Percentiles rank a stretch among this genome's conserved stretches.
phyloP scores from a whole-genome alignment of 2,329 filamentous ascomycete species.

The Fusarium goolgardi region DNA sequence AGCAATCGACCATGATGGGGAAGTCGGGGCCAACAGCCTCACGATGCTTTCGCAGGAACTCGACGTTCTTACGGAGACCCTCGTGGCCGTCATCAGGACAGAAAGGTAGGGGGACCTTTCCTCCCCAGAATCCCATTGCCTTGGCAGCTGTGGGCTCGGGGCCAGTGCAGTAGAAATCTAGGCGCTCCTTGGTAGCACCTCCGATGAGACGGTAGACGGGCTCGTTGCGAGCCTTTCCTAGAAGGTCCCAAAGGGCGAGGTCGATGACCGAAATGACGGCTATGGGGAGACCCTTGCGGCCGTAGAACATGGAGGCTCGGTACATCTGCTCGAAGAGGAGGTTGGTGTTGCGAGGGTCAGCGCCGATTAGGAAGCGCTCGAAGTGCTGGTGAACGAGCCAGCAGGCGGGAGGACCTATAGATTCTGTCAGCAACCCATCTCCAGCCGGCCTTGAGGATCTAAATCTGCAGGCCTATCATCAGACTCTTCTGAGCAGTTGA shows the following conservation, averaged over 20 bases:
- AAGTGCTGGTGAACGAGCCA: conserved; percentile 96
- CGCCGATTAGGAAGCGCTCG: conserved; percentile 87
- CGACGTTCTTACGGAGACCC: conserved; percentile 88
- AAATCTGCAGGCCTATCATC: background rate
- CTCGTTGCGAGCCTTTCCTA: conserved; percentile 91
- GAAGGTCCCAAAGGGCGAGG: conserved; percentile 89
- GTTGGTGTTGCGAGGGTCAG: conserved; percentile 91
- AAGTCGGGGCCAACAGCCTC: conserved; percentile 89
- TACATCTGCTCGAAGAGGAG: conserved; percentile 97
- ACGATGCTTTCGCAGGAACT: conserved; percentile 86
- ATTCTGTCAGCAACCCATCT: conserved; percentile 15
- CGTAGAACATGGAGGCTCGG: conserved; percentile 94
- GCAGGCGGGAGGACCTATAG: conserved; percentile 83
- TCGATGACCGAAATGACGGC: conserved; percentile 96
- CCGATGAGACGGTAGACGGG: conserved; percentile 96
- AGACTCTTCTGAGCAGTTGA: background rate
- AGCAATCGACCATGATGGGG: conserved; percentile 95
- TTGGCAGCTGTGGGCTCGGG: conserved; percentile 84
- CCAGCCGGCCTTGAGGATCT: background rate
- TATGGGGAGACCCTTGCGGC: conserved; percentile 88
- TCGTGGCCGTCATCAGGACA: conserved; percentile 87
- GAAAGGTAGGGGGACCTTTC: conserved; percentile 90
- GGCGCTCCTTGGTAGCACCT: conserved; percentile 82
- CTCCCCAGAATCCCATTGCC: conserved; percentile 88
- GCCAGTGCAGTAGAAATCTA: conserved; percentile 95